Percentiles rank a stretch among this genome's conserved stretches.
Evolutionary conservation across 2,329 filamentous ascomycete genomes (phyloP).

Genomic region (Monosporascus sp.): DNA sequence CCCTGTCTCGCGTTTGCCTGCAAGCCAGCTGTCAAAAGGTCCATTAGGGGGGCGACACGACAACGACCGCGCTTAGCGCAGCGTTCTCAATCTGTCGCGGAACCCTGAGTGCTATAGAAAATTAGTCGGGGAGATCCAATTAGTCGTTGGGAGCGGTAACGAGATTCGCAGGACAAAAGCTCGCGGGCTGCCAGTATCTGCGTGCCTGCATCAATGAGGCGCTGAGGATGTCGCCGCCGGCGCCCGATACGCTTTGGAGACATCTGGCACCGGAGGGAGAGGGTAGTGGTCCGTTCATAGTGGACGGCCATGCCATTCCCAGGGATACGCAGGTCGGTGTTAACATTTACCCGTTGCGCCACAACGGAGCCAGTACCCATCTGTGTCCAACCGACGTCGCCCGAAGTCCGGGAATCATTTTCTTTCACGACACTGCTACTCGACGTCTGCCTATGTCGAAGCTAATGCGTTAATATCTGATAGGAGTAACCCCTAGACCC

Average conservation of each 20-base stretch:
- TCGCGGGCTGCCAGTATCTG: constrained; percentile 11
- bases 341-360: constrained; percentile 9
- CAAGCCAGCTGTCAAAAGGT: not conserved
- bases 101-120: constrained; percentile 10
- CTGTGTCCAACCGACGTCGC: no score
- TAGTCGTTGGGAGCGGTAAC: constrained; percentile 3
- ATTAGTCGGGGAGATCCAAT: constrained; percentile 11
- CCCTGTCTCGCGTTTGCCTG: no score
- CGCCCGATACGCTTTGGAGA: constrained; percentile 8
- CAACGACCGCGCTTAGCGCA: constrained; percentile 11
- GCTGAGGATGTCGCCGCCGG: constrained; percentile 14
- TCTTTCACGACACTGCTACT: not conserved
- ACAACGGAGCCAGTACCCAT: constrained; percentile 2
- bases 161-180: constrained; percentile 6
- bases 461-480: not conserved
- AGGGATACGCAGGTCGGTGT: constrained; percentile 6
- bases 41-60: constrained; percentile 33
- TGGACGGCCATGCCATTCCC: constrained; percentile 10
- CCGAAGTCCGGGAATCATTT: not conserved
- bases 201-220: constrained; percentile 16
- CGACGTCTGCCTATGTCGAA: not conserved
- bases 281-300: not conserved
- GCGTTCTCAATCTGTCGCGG: constrained; percentile 18
- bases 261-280: constrained; percentile 1
- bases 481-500: constrained; percentile 8